Base-by-base conservation (phyloP, 495 filamentous ascomycete genomes). In the Aspergillus affinis region DNA sequence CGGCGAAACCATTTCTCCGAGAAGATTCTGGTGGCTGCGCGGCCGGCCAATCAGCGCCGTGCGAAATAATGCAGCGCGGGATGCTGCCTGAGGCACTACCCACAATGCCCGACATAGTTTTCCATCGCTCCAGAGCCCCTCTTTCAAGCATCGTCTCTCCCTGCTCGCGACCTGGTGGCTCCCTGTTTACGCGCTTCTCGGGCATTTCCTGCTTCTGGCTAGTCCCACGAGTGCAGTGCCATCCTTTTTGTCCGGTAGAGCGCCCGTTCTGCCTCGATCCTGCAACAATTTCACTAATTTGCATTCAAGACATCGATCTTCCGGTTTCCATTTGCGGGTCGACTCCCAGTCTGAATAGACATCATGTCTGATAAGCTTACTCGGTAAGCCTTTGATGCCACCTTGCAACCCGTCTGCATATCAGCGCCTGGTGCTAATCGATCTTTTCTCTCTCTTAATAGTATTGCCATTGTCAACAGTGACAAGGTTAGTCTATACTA, bases 381-480 rank as follows among this genome's bases (percentile, higher is more conserved):
- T 55, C 86, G 90, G 90, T 90, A 85, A 62, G 76, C 60, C 26
- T 13, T 41, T 13, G 36, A 15, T 54, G 30, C 12, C 44, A 15
- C 20, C 30, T 36, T 17, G 8, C 48, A 55, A 47, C 36, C n/a
- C 19, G 8, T 19, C 3, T 29, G 18, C 41, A 20, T 19, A 19
- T 19, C 27, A 17, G 17, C 12, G 50, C n/a, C 26, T 18, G 1
- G 27, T 41, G 13, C 49, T 63, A 57, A 65, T 29, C 55, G 61
- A 57, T 68, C 59, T 48, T 47, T 47, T 48, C 60, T 57, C 9
- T 55, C 26, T 57, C 26, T 65, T 9, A 54, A 67, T 69, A 97
- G 94, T 86, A 90, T 98, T 80, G 94, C 94, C 62, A 98, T 98
- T 76, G 90, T 99, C 78, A 96, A 89, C 74, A 87, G 82, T 72